These are phyloP conservation scores for Tulasnella sp. DNA, from an alignment of 768 basidiomycete species.

Conservation along the genomic window DNA sequence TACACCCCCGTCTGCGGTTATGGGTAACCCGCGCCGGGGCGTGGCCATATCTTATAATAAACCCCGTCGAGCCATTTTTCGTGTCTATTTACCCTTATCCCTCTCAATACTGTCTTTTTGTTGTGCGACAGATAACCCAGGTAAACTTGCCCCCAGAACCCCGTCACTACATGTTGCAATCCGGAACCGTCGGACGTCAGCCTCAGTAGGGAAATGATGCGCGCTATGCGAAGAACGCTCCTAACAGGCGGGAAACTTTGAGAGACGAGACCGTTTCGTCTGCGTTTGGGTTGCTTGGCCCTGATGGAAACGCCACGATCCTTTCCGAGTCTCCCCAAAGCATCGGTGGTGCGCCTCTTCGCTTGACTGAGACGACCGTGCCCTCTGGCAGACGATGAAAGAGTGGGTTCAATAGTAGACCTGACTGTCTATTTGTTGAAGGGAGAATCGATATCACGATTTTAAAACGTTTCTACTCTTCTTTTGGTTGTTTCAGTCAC, in stretches of 20 bases:
- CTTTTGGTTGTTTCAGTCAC: neutral
- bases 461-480: neutral
- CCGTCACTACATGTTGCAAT: neutral
- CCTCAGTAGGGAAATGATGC: neutral
- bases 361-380: neutral
- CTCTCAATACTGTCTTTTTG: too few species aligned
- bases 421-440: neutral
- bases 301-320: neutral
- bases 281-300: neutral
- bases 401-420: neutral
- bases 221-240: neutral
- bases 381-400: neutral
- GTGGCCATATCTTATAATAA: too few species aligned
- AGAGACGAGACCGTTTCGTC: neutral
- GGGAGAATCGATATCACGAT: neutral
- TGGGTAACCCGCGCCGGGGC: too few species aligned
- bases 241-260: neutral
- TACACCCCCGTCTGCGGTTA: too few species aligned
- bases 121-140: neutral
- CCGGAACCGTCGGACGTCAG: neutral
- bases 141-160: neutral
- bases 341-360: neutral
- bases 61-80: too few species aligned
- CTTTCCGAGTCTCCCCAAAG: neutral
- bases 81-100: too few species aligned